These are phyloP conservation scores for Rhododendron ovatum DNA, from an alignment of 148 eudicot genomes.

Conservation along the genomic window DNA sequence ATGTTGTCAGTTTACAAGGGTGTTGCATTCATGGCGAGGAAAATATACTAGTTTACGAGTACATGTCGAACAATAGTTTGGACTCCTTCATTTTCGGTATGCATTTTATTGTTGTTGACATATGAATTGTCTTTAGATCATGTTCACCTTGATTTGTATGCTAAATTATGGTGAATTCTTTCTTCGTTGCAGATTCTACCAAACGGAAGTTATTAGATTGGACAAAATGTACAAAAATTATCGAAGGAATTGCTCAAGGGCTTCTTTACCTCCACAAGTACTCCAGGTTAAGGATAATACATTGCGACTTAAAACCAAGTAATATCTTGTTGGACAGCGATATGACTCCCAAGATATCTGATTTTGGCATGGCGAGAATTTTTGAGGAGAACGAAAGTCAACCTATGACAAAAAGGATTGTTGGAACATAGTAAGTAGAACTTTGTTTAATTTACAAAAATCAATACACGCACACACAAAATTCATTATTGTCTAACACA, in stretches of 20 bases:
- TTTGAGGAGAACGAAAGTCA: neutral
- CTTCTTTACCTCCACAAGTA: slow-evolving; percentile 5
- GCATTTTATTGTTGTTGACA: neutral
- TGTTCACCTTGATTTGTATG: neutral
- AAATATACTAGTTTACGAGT: neutral
- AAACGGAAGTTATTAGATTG: slow-evolving; percentile 1
- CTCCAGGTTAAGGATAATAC: neutral
- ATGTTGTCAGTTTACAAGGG: neutral
- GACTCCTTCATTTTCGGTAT: slow-evolving; percentile 3
- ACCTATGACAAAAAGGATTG: slow-evolving; percentile 1
- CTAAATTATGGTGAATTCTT: neutral
- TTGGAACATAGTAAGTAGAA: neutral
- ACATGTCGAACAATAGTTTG: neutral
- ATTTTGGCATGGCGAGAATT: slow-evolving; percentile 4
- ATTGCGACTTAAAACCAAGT: neutral
- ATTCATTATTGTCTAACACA: neutral
- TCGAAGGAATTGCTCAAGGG: slow-evolving; percentile 2
- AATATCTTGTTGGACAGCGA: neutral
- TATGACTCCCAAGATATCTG: neutral
- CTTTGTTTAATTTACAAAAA: neutral
- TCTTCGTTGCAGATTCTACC: neutral
- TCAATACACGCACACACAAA: neutral
- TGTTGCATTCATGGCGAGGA: slow-evolving; percentile 2
- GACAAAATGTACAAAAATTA: neutral
- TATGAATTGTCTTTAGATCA: neutral